Evolutionary conservation across 129 eudicot genomes (phyloP).

Genomic region (Artemisia annua): DNA sequence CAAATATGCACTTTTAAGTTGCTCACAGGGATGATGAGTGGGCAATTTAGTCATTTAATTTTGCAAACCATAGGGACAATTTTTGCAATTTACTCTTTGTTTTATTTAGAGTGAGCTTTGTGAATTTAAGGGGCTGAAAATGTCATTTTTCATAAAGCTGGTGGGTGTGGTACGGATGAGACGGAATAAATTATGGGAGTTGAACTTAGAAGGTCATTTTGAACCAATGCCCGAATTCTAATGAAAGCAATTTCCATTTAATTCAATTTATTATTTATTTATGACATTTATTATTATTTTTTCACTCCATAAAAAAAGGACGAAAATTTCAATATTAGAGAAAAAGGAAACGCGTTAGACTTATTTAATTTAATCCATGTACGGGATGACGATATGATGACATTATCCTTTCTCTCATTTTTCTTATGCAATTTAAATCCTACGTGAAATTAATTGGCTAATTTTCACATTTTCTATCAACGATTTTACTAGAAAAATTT

Average conservation of each 20-base stretch:
- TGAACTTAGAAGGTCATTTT: constrained; percentile 41
- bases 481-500: neutral
- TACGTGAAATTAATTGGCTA: neutral
- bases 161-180: constrained; percentile 32
- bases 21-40: too few relatives aligned
- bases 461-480: neutral
- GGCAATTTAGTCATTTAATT: too few relatives aligned
- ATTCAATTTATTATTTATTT: neutral
- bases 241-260: constrained; percentile 34
- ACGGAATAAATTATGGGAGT: constrained; percentile 36
- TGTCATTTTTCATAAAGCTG: neutral
- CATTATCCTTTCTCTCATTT: neutral
- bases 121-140: neutral
- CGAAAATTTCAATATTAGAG: constrained; percentile 17
- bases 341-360: constrained; percentile 29
- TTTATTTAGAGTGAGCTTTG: neutral
- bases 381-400: constrained; percentile 26
- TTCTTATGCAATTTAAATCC: neutral
- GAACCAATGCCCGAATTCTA: constrained; percentile 31
- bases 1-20: too few relatives aligned
- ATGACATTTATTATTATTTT: neutral
- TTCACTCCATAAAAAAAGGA: neutral
- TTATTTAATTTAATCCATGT: constrained; percentile 4
- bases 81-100: too few relatives aligned
- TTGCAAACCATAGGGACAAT: too few relatives aligned